A percentile compares a stretch with the other conserved stretches of the same genome.
phyloP scores from a whole-genome alignment of 2,329 filamentous ascomycete species.

The Furcasterigmium furcatum region DNA sequence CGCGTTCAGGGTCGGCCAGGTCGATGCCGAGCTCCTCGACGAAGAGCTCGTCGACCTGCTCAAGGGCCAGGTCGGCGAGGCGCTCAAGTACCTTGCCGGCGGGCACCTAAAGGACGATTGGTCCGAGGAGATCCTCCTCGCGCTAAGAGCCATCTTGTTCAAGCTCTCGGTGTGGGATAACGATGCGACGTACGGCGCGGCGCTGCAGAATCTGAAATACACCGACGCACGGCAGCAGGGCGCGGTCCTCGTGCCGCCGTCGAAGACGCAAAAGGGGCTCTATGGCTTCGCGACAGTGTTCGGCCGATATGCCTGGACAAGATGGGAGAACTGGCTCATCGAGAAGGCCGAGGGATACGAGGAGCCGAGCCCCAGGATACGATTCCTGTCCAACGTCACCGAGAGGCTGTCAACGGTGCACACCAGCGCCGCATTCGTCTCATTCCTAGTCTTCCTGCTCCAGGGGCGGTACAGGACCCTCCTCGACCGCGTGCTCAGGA shows the following conservation, averaged over 20 bases:
- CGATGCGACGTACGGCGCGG: slow-evolving; percentile 89
- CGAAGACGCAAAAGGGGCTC: slow-evolving; percentile 75
- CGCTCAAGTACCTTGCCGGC: slow-evolving; percentile 79
- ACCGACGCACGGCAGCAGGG: slow-evolving; percentile 73
- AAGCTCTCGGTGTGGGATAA: slow-evolving; percentile 97
- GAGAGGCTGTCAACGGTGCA: slow-evolving; percentile 68
- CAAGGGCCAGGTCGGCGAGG: slow-evolving; percentile 82
- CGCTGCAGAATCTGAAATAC: slow-evolving; percentile 86
- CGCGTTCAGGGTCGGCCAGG: slow-evolving; percentile 89
- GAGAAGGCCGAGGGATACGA: slow-evolving; percentile 74
- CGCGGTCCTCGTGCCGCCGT: slow-evolving; percentile 64
- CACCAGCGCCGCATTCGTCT: slow-evolving; percentile 76
- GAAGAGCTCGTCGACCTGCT: slow-evolving; percentile 87
- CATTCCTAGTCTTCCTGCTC: slow-evolving; percentile 86
- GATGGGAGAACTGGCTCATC: slow-evolving; percentile 85
- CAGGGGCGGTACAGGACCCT: slow-evolving; percentile 91
- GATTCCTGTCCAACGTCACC: slow-evolving; percentile 66
- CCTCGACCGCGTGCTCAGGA: slow-evolving; percentile 77
- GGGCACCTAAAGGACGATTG: slow-evolving; percentile 78
- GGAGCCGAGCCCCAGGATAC: slow-evolving; percentile 46
- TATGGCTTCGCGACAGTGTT: slow-evolving; percentile 86
- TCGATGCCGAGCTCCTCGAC: slow-evolving; percentile 92
- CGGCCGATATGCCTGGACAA: slow-evolving; percentile 85
- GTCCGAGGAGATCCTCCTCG: slow-evolving; percentile 78
- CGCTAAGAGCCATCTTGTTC: slow-evolving; percentile 76